These are phyloP conservation scores for Angophora floribunda DNA, from an alignment of 345 rosid genomes.

Conservation along the genomic window DNA sequence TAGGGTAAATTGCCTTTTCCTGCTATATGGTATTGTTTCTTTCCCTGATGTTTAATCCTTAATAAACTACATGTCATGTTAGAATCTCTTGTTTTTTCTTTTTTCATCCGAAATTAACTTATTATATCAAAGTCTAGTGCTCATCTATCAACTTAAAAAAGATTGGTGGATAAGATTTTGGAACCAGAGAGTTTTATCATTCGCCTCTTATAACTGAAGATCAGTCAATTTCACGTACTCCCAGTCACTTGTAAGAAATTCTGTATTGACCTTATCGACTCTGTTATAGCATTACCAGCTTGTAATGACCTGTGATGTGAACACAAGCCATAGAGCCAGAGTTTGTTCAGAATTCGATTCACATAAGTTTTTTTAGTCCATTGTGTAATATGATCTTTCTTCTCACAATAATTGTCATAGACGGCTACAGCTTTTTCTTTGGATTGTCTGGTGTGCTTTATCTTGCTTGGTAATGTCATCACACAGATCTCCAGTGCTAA, in stretches of 20 bases:
- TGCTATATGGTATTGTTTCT: background rate
- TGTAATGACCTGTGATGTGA: background rate
- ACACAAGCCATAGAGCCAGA: background rate
- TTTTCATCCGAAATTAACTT: background rate
- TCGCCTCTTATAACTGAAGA: background rate
- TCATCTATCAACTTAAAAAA: background rate
- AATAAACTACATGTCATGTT: background rate
- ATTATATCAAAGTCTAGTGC: background rate
- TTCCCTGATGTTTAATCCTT: background rate
- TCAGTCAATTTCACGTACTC: background rate
- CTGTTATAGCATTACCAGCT: background rate
- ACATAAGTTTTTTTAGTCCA: background rate
- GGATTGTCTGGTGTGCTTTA: background rate
- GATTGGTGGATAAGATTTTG: background rate
- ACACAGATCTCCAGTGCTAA: background rate
- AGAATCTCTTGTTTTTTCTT: background rate
- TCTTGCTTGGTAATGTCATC: background rate
- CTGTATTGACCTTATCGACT: background rate
- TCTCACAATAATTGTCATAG: background rate
- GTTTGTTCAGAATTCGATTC: background rate
- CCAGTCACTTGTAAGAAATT: background rate
- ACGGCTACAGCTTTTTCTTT: background rate
- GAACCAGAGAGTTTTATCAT: background rate
- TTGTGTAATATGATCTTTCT: background rate
- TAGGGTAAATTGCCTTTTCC: background rate